These are phyloP conservation scores for Fusarium globosum DNA, from an alignment of 2,329 filamentous ascomycete genomes.

Conservation along the genomic window DNA sequence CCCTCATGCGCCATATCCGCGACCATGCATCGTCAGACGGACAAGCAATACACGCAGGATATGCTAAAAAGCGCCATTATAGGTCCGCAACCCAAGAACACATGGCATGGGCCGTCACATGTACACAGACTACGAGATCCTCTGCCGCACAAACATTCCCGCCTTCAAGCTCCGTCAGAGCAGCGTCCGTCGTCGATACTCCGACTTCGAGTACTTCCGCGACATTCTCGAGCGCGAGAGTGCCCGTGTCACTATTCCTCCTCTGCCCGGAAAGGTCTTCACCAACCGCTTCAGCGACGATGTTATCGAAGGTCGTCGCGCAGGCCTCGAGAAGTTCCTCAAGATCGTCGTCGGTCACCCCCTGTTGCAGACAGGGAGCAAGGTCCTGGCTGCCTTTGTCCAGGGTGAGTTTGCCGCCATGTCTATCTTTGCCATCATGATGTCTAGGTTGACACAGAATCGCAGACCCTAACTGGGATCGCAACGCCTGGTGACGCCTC, in stretches of 20 bases:
- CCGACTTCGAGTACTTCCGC: slow-evolving; percentile 98
- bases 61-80: slow-evolving; percentile 37
- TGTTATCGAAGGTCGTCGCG: slow-evolving; percentile 93
- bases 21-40: background rate
- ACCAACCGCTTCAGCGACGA: slow-evolving; percentile 98
- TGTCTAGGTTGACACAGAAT: slow-evolving; percentile 8
- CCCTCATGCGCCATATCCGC: background rate
- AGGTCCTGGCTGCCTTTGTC: slow-evolving; percentile 95
- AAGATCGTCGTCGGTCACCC: slow-evolving; percentile 98
- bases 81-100: slow-evolving; percentile 94
- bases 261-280: slow-evolving; percentile 95
- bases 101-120: slow-evolving; percentile 94
- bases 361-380: slow-evolving; percentile 95
- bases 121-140: slow-evolving; percentile 99
- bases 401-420: slow-evolving; percentile 72
- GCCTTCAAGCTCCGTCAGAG: slow-evolving; percentile 96
- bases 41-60: background rate
- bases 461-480: slow-evolving; percentile 87
- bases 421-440: slow-evolving; percentile 10
- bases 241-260: slow-evolving; percentile 93
- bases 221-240: slow-evolving; percentile 97
- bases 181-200: slow-evolving; percentile 91
- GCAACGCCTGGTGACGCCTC: slow-evolving; percentile 80
- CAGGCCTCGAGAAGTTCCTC: slow-evolving; percentile 93
- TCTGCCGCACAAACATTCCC: slow-evolving; percentile 97